Evolutionary conservation across 2,329 filamentous ascomycete genomes (phyloP).

Genomic region (Podosphaera fusca): DNA sequence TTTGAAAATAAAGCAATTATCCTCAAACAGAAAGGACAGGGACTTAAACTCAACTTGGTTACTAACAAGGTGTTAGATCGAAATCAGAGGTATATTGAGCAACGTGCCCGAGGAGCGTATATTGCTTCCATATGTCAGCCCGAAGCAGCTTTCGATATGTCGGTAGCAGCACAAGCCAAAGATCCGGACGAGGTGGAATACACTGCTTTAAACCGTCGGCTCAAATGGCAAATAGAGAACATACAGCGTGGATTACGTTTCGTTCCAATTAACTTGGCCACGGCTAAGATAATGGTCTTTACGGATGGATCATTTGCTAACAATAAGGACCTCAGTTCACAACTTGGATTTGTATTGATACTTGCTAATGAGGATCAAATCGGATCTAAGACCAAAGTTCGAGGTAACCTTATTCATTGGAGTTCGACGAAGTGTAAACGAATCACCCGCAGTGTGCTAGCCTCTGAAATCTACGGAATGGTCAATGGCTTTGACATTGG

Average conservation of each 20-base stretch:
- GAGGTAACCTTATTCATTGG: too few relatives aligned
- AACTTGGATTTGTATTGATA: too few relatives aligned
- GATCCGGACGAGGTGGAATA: neutral
- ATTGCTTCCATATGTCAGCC: neutral
- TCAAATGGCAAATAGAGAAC: neutral
- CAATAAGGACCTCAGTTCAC: too few relatives aligned
- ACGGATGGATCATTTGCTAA: slow-evolving; percentile 1
- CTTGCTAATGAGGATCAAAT: too few relatives aligned
- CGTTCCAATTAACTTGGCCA: neutral
- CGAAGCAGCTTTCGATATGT: neutral
- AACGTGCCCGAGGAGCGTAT: neutral
- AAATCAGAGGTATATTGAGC: neutral
- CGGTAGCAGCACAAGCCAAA: neutral
- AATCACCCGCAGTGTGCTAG: too few relatives aligned
- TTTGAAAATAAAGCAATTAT: neutral
- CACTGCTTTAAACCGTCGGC: too few relatives aligned
- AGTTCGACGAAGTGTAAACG: too few relatives aligned
- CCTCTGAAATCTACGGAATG: too few relatives aligned
- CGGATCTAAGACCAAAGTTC: too few relatives aligned
- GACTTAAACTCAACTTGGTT: neutral
- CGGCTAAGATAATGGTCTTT: slow-evolving; percentile 1
- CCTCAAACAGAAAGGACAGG: neutral
- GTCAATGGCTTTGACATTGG: too few relatives aligned
- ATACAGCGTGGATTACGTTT: neutral
- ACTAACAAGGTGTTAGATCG: neutral